A percentile compares a stretch with the other conserved stretches of the same genome.
These are phyloP conservation scores for Suillus clintonianus DNA, from an alignment of 768 basidiomycete genomes.

Conservation along the genomic window DNA sequence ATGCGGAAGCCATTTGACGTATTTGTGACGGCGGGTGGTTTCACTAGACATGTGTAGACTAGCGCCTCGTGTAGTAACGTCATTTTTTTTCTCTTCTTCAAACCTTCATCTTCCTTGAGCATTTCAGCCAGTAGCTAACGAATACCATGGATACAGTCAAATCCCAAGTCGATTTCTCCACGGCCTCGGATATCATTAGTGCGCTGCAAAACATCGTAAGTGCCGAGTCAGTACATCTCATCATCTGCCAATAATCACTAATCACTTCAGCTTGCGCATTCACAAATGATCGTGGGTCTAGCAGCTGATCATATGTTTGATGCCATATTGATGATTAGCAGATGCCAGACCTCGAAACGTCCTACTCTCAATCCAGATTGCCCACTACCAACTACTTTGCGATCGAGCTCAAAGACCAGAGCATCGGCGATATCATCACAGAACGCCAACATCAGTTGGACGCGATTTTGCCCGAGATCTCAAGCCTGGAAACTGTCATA, in stretches of 20 bases:
- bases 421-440: constrained; percentile 16
- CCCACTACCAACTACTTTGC: constrained; percentile 18
- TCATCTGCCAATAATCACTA: not conserved
- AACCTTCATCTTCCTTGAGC: no score
- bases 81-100: no score
- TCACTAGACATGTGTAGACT: no score
- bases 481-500: constrained; percentile 14
- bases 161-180: not conserved
- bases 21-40: no score
- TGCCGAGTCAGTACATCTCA: not conserved
- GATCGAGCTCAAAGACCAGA: constrained; percentile 13
- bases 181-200: not conserved
- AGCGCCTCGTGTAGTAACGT: no score
- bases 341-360: constrained; percentile 18
- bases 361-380: constrained; percentile 9
- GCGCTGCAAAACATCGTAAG: not conserved
- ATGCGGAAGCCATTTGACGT: no score
- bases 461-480: constrained; percentile 14
- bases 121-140: not conserved
- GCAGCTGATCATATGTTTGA: not conserved
- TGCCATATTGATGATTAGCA: not conserved
- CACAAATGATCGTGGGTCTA: not conserved
- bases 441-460: constrained; percentile 18
- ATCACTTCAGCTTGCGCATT: not conserved
- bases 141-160: not conserved